Evolutionary conservation across 176 grass and related monocot genomes (phyloP).

Genomic region (Secale cereale): DNA sequence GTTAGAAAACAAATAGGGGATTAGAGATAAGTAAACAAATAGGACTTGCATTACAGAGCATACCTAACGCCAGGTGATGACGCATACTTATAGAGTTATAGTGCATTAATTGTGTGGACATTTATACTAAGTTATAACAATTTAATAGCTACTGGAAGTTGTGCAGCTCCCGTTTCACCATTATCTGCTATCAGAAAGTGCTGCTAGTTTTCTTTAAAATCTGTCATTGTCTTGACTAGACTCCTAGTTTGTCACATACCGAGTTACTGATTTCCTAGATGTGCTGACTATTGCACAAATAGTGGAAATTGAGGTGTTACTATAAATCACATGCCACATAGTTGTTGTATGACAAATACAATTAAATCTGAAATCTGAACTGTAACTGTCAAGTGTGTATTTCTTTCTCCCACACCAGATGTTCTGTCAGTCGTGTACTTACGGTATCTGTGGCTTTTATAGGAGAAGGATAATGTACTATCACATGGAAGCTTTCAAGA

Average conservation of each 20-base stretch:
- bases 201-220: not conserved
- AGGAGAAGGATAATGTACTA: constrained; percentile 99
- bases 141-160: not conserved
- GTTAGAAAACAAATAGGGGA: not conserved
- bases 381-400: constrained; percentile 1
- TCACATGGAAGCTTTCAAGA: constrained; percentile 97
- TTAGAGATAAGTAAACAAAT: not conserved
- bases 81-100: not conserved
- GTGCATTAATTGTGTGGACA: not conserved
- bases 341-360: not conserved
- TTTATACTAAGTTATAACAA: not conserved
- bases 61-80: not conserved
- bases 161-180: not conserved
- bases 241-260: not conserved
- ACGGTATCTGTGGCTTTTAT: constrained; percentile 29
- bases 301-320: not conserved
- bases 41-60: not conserved
- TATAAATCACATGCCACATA: not conserved
- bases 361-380: not conserved
- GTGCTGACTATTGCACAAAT: not conserved
- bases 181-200: not conserved
- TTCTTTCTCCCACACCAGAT: not conserved
- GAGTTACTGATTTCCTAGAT: not conserved
- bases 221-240: not conserved
- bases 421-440: not conserved